Evolutionary conservation across 768 basidiomycete genomes (phyloP).

Genomic region (Phallus indusiatus): DNA sequence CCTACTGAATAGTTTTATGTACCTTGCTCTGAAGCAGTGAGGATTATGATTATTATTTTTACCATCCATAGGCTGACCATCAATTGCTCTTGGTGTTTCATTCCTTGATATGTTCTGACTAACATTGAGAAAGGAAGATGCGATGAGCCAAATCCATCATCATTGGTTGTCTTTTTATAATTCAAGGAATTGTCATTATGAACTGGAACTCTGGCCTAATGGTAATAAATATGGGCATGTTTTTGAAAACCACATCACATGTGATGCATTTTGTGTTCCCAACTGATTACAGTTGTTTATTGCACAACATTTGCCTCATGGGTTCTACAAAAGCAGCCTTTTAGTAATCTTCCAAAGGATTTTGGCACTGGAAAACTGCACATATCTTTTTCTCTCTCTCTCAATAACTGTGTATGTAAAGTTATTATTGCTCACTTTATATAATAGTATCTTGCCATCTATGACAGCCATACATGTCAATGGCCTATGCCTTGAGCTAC

Average conservation of each 20-base stretch:
- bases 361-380: conserved; percentile 15
- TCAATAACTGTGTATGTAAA: background rate
- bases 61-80: background rate
- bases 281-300: conserved; percentile 17
- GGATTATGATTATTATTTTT: background rate
- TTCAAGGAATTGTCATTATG: too few relatives aligned
- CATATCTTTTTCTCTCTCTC: conserved; percentile 18
- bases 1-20: conserved; percentile 16
- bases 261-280: conserved; percentile 8
- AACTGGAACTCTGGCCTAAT: background rate
- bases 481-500: too few relatives aligned
- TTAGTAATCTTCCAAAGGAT: conserved; percentile 20
- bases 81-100: background rate
- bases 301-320: conserved; percentile 18
- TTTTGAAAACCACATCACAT: conserved; percentile 13
- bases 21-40: conserved; percentile 12
- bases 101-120: background rate
- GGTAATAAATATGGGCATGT: conserved; percentile 6
- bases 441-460: conserved; percentile 23
- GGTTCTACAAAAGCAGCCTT: conserved; percentile 22
- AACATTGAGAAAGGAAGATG: background rate
- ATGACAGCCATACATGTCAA: conserved; percentile 25
- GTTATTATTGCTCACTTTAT: conserved; percentile 15
- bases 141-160: too few relatives aligned
- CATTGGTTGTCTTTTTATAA: too few relatives aligned